Evolutionary conservation across 2,329 filamentous ascomycete genomes (phyloP), one percentile per base, ranked within the genome.

Genomic region (Chaetomium olivaceum): DNA sequence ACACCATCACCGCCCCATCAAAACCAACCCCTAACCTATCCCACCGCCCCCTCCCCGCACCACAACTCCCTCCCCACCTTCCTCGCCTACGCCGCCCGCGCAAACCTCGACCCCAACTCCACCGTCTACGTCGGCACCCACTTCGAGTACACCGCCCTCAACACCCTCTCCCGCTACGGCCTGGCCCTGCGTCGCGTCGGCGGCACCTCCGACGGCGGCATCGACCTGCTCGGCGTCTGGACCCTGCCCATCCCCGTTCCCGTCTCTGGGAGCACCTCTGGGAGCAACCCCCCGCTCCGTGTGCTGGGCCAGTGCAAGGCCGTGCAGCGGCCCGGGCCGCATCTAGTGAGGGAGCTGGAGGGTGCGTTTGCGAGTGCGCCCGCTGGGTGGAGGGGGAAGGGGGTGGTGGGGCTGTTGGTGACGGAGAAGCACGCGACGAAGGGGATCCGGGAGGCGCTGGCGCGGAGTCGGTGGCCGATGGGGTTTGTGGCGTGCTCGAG

Each of bases 281-380:
- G 27, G 27, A 12, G 12, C 43, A 4, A 5, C n/a, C 1, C 19
- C 1, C 29, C 80, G 0, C 71, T 87, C 39, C 80, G 78, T 57
- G 79, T 85, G 7, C 72, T 87, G 16, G 66, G 85, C 1, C 91
- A 94, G 75, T 94, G 91, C 81, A 95, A 94, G 76, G 85, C 83
- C 0, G 80, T 84, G 21, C 78, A 79, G 64, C 80, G 80, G 55
- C 76, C 81, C 14, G 81, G 85, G 0, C 91, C 91, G 0, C 78
- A 82, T 36, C 79, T 87, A 56, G 78, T 92, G 9, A 85, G 91
- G n/a, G 91, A 94, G 78, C 82, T 94, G 3, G 91, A 92, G 74
- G 94, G 94, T 3, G 87, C 92, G 0, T 90, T 95, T 73, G 82
- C 83, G 1, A 88, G 87, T 14, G 90, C 91, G 7, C 93, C 92